These are phyloP conservation scores for Phaffomyces thermotolerans DNA, from an alignment of 805 yeast genomes.

Conservation along the genomic window DNA sequence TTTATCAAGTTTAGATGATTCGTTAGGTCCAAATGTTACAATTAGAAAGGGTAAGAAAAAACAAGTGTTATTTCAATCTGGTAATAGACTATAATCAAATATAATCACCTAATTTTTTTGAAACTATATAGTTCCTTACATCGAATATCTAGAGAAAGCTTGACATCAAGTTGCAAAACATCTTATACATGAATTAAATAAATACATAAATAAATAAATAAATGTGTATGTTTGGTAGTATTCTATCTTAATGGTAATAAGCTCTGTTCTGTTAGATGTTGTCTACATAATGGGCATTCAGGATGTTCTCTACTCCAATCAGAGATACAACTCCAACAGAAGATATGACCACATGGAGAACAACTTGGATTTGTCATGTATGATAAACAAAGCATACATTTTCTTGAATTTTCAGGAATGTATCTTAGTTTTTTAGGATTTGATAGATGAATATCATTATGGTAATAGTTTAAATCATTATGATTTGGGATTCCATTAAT, in stretches of 20 bases:
- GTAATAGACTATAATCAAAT: conserved; percentile 28
- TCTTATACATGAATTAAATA: background rate
- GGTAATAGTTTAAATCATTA: conserved; percentile 3
- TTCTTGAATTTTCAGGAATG: conserved; percentile 61
- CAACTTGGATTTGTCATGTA: conserved; percentile 76
- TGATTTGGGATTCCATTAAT: conserved; percentile 7
- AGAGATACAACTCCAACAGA: conserved; percentile 85
- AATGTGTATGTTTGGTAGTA: background rate
- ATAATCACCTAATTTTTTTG: no score
- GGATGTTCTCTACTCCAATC: conserved; percentile 86
- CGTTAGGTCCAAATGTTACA: conserved; percentile 15
- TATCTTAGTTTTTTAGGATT: conserved; percentile 55
- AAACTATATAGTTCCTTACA: no score
- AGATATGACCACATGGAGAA: conserved; percentile 86
- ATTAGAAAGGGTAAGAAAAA: conserved; percentile 39
- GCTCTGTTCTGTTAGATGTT: conserved; percentile 37
- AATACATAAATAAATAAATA: background rate
- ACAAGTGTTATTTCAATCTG: conserved; percentile 45
- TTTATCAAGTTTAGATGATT: conserved; percentile 14
- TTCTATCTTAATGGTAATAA: conserved; percentile 19
- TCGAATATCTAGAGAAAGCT: no score
- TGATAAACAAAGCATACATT: conserved; percentile 79
- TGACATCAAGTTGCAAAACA: no score
- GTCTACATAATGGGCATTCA: conserved; percentile 91
- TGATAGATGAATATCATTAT: conserved; percentile 43